Evolutionary conservation across 352 stramenopile species (phyloP).

Genomic region (Globisporangium takayamanum): DNA sequence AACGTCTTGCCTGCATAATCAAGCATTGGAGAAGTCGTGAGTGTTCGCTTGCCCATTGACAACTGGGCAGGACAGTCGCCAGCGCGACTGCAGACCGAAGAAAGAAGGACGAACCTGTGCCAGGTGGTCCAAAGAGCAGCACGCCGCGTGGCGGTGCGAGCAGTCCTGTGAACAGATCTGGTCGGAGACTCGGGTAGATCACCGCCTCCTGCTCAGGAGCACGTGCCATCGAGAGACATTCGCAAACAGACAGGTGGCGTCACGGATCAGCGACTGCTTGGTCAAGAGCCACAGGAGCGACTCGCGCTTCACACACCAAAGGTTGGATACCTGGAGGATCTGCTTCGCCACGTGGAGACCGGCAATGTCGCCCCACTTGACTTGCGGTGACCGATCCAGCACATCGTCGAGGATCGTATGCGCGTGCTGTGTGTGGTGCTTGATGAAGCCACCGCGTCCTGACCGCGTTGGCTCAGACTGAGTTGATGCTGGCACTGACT

Average conservation of each 20-base stretch:
- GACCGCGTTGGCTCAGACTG: neutral
- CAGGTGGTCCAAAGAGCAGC: constrained; percentile 75
- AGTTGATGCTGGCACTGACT: neutral
- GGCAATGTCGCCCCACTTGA: constrained; percentile 80
- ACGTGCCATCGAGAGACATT: neutral
- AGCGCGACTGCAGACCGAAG: neutral
- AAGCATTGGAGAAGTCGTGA: neutral
- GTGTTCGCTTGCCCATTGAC: neutral
- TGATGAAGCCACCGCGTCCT: constrained; percentile 32
- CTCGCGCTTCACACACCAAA: neutral
- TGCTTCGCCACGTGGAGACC: constrained; percentile 82
- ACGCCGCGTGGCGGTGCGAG: constrained; percentile 61
- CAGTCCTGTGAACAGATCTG: constrained; percentile 80
- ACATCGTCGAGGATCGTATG: constrained; percentile 83
- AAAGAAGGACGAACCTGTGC: constrained; percentile 36
- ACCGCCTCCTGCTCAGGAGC: constrained; percentile 50
- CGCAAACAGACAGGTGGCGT: neutral
- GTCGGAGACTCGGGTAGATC: constrained; percentile 75
- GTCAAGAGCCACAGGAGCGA: neutral
- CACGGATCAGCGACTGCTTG: too few relatives aligned
- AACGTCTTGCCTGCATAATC: constrained; percentile 61
- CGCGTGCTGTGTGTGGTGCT: constrained; percentile 50
- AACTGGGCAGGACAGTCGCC: neutral
- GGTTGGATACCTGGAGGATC: constrained; percentile 64
- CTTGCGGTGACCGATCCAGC: constrained; percentile 66